A percentile compares a stretch with the other conserved stretches of the same genome.
phyloP scores from a whole-genome alignment of 306 rosid genomes.

The Mucuna pruriens region DNA sequence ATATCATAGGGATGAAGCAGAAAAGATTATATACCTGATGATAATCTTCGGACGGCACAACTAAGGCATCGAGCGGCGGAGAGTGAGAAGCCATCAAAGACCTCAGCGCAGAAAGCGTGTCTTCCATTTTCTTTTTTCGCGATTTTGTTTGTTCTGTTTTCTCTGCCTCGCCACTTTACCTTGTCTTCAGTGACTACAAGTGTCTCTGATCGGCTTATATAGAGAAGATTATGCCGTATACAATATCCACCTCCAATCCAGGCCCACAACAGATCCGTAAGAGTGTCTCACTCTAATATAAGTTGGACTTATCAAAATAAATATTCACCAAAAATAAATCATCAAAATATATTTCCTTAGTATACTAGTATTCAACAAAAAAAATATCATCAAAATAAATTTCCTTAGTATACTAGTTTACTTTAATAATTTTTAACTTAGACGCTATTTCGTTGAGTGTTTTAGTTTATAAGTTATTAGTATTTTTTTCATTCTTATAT shows the following conservation, averaged over 20 bases:
- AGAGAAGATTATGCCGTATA: neutral
- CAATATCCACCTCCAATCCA: neutral
- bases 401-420: no score
- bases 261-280: neutral
- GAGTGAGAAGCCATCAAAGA: conserved; percentile 82
- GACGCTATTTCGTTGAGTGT: no score
- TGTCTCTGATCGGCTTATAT: neutral
- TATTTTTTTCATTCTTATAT: no score
- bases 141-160: neutral
- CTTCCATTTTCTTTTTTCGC: conserved; percentile 58
- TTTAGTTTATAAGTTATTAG: no score
- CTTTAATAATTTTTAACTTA: no score
- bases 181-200: neutral
- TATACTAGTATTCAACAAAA: no score
- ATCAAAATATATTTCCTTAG: no score
- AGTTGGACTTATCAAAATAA: no score
- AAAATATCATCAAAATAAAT: no score
- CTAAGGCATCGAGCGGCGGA: conserved; percentile 86
- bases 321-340: no score
- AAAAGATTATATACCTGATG: conserved; percentile 66
- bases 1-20: neutral
- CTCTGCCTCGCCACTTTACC: neutral
- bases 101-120: conserved; percentile 71
- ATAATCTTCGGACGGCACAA: conserved; percentile 95
- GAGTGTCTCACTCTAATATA: no score